Conservation (phyloP, 257 asterid species). For the Penstemon barbatus region DNA sequence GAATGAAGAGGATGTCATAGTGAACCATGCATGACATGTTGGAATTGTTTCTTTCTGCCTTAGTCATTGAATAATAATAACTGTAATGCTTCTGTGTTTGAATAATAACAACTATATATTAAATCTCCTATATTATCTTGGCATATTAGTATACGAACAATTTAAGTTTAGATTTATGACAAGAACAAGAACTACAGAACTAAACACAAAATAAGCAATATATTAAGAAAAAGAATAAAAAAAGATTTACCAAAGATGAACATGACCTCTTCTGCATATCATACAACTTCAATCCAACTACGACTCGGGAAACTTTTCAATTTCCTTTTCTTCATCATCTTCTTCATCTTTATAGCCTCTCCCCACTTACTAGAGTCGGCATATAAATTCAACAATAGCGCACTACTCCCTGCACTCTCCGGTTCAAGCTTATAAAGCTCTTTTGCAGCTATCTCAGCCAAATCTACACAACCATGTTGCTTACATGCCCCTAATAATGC, state of each 20-base stretch:
- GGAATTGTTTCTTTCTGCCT: not conserved
- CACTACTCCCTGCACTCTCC: slow-evolving; percentile 53
- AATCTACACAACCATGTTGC: slow-evolving; percentile 44
- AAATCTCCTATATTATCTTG: not conserved
- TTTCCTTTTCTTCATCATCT: slow-evolving; percentile 54
- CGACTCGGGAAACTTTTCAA: slow-evolving; percentile 44
- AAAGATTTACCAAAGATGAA: not conserved
- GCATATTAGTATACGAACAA: not conserved
- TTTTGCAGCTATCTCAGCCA: slow-evolving; percentile 65
- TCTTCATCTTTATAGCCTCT: slow-evolving; percentile 47
- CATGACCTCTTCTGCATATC: slow-evolving; percentile 12
- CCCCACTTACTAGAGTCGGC: slow-evolving; percentile 53
- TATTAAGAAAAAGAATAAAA: not conserved
- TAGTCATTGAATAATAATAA: not conserved
- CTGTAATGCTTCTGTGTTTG: too few relatives aligned
- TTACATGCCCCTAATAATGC: slow-evolving; percentile 75
- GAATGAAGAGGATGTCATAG: not conserved
- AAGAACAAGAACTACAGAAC: not conserved
- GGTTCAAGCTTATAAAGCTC: slow-evolving; percentile 62
- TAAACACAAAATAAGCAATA: not conserved
- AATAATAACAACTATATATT: too few relatives aligned
- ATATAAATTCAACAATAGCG: slow-evolving; percentile 48
- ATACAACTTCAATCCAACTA: slow-evolving; percentile 61
- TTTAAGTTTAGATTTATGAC: not conserved
- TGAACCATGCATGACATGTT: not conserved